phyloP scores from a whole-genome alignment of 176 grass and related monocot genomes.

The Musa beccarii region DNA sequence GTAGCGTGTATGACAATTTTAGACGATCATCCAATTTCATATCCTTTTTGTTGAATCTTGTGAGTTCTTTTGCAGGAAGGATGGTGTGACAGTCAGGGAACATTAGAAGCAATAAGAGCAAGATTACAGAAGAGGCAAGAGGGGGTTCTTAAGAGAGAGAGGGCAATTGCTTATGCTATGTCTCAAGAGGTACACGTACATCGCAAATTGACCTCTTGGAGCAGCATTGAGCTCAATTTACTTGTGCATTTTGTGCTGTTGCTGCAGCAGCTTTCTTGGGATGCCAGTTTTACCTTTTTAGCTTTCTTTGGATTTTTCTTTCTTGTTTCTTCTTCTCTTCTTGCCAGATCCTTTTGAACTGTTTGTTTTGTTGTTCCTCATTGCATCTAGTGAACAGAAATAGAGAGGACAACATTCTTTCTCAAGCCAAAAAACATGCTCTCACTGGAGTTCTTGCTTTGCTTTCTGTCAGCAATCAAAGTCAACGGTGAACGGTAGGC shows the following conservation, averaged over 20 bases:
- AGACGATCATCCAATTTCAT: no score
- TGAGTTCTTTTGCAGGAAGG: slow-evolving; percentile 36
- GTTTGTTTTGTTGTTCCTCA: no score
- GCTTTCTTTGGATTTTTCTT: not conserved
- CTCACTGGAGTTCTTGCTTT: no score
- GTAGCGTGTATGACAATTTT: no score
- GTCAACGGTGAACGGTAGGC: not conserved
- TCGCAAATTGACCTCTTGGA: not conserved
- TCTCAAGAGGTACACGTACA: slow-evolving; percentile 48
- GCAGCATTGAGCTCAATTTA: no score
- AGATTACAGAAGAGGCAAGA: slow-evolving; percentile 74
- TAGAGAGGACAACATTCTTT: no score
- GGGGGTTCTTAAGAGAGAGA: slow-evolving; percentile 68
- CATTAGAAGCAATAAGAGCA: slow-evolving; percentile 50
- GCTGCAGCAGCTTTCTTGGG: not conserved
- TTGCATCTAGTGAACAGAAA: no score
- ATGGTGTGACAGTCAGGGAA: slow-evolving; percentile 80
- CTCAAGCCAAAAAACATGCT: no score
- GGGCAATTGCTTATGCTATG: slow-evolving; percentile 60
- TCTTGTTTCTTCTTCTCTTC: not conserved
- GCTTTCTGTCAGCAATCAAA: slow-evolving; percentile 2
- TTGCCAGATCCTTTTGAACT: no score
- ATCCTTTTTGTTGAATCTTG: not conserved
- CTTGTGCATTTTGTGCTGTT: no score
- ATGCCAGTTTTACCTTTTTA: not conserved